Evolutionary conservation across 2,329 filamentous ascomycete species (phyloP).

Genomic region (Pseudodiploospora longispora): DNA sequence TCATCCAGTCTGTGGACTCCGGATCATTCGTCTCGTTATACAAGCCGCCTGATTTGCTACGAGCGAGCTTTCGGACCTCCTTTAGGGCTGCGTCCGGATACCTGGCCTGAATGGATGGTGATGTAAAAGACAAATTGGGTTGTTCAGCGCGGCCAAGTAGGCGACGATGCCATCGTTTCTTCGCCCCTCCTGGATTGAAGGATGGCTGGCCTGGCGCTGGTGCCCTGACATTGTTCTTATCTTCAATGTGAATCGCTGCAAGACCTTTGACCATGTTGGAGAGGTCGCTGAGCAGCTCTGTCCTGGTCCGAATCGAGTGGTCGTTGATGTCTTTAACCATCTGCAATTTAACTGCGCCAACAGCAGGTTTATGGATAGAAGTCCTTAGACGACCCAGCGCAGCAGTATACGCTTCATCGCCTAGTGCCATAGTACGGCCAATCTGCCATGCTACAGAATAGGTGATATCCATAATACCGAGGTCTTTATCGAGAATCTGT

Average conservation of each 20-base stretch:
- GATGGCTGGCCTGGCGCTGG: not conserved
- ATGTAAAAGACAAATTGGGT: not conserved
- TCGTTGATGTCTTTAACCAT: slow-evolving; percentile 4
- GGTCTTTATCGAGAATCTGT: slow-evolving; percentile 30
- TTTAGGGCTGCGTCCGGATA: slow-evolving; percentile 1
- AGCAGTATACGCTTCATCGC: slow-evolving; percentile 22
- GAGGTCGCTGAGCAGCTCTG: slow-evolving; percentile 1
- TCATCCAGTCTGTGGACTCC: slow-evolving; percentile 26
- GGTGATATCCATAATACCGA: slow-evolving; percentile 34
- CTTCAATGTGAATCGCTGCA: not conserved
- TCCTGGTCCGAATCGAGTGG: slow-evolving; percentile 3
- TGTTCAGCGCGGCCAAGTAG: not conserved
- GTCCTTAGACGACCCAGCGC: not conserved
- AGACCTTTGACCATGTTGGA: slow-evolving; percentile 1
- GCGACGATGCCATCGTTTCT: slow-evolving; percentile 4
- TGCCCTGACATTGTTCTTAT: not conserved
- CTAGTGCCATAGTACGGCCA: slow-evolving; percentile 30
- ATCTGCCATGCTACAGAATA: slow-evolving; percentile 37
- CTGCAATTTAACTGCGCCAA: slow-evolving; percentile 1
- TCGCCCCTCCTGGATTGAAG: not conserved
- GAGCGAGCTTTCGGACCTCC: not conserved
- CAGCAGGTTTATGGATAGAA: not conserved
- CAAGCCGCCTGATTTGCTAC: not conserved
- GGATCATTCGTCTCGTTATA: slow-evolving; percentile 22
- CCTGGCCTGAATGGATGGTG: not conserved